Evolutionary conservation across 2,329 filamentous ascomycete species (phyloP).

Genomic region (Phialocephala subalpina): DNA sequence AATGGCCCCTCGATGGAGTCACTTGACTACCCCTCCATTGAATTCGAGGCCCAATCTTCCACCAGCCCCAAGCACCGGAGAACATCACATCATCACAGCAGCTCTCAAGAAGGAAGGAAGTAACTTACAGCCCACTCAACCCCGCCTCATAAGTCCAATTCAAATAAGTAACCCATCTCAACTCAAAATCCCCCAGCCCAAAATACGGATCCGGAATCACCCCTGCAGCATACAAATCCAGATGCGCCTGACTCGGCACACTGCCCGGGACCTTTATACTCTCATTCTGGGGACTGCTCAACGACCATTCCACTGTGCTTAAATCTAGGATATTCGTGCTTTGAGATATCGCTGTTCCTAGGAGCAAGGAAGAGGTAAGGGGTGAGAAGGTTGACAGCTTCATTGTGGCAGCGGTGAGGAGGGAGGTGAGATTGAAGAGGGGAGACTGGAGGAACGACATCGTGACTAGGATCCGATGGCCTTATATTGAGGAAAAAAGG

Average conservation of each 20-base stretch:
- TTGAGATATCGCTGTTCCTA: conserved; percentile 2
- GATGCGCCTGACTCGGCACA: conserved; percentile 65
- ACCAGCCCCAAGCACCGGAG: too few species aligned
- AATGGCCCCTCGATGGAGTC: not conserved
- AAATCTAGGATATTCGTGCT: not conserved
- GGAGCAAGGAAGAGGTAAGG: not conserved
- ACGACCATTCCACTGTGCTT: not conserved
- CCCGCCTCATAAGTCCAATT: conserved; percentile 70
- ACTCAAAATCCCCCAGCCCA: conserved; percentile 65
- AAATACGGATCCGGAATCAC: conserved; percentile 53
- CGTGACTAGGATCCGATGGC: not conserved
- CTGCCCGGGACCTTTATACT: conserved; percentile 61
- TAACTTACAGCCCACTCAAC: conserved; percentile 51
- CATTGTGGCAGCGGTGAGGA: not conserved
- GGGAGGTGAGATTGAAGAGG: not conserved
- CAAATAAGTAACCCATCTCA: conserved; percentile 63
- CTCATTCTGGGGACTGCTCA: conserved; percentile 2
- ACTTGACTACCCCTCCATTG: not conserved
- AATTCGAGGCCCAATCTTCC: too few species aligned
- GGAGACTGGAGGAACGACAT: conserved; percentile 2
- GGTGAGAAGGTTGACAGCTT: conserved; percentile 5
- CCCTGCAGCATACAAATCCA: conserved; percentile 61
- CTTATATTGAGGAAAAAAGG: not conserved
- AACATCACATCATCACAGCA: too few species aligned
- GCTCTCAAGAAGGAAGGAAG: not conserved